Conservation (phyloP, 1,139 yeast genomes). For the Candida sanyaensis region DNA sequence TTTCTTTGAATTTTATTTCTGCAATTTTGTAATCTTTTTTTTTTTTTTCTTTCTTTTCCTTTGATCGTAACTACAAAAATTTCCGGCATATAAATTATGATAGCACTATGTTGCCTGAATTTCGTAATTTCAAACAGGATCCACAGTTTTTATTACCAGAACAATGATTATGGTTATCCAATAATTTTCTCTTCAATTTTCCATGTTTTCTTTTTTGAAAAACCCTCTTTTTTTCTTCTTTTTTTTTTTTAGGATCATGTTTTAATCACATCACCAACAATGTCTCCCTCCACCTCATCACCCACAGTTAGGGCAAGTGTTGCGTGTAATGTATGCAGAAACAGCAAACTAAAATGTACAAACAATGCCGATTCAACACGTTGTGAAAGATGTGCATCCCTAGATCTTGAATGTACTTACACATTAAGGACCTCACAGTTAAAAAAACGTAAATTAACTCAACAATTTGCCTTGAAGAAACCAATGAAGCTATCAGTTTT, state of each 20-base stretch:
- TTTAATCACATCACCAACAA: not conserved
- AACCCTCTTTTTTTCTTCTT: not conserved
- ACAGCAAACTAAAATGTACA: constrained; percentile 24
- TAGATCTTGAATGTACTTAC: constrained; percentile 23
- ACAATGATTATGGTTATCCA: not conserved
- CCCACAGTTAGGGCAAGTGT: constrained; percentile 19
- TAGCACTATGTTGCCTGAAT: not conserved
- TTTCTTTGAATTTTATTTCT: not conserved
- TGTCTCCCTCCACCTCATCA: not conserved
- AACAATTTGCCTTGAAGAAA: constrained; percentile 7
- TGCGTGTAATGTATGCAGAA: constrained; percentile 27
- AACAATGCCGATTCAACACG: constrained; percentile 16
- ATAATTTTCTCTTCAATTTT: not conserved
- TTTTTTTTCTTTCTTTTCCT: not conserved
- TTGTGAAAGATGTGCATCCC: constrained; percentile 24
- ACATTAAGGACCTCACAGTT: constrained; percentile 25
- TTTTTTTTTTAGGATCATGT: not conserved
- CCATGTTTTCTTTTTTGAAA: not conserved
- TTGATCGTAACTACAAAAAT: not conserved
- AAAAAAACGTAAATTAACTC: constrained; percentile 13
- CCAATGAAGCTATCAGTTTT: constrained; percentile 11
- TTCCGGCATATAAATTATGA: not conserved
- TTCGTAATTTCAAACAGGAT: constrained; percentile 2
- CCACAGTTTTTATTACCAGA: constrained; percentile 2
- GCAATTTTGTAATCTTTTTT: not conserved